Percentiles rank a stretch among this genome's conserved stretches.
These are phyloP conservation scores for Colletotrichum endophyticum DNA, from an alignment of 2,329 filamentous ascomycete genomes.

Conservation along the genomic window DNA sequence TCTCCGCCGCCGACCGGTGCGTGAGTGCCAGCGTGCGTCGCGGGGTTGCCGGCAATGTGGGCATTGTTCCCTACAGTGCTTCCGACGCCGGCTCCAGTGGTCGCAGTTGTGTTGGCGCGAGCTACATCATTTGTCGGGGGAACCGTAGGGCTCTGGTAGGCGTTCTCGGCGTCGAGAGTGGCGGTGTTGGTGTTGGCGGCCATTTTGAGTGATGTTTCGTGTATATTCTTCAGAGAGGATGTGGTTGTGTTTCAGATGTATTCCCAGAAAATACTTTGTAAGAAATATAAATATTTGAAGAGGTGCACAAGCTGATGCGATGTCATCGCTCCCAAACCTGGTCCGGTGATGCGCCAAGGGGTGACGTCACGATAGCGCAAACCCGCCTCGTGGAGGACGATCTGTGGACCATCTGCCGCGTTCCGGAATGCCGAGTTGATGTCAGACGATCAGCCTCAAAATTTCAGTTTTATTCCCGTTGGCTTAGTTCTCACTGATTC, in stretches of 20 bases:
- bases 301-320: not conserved
- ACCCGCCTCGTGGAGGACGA: not conserved
- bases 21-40: not conserved
- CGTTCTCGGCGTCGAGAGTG: not conserved
- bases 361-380: constrained; percentile 21
- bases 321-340: not conserved
- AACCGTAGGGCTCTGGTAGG: not conserved
- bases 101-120: not conserved
- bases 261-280: not conserved
- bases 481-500: no score
- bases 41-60: not conserved
- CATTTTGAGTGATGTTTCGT: not conserved
- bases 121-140: not conserved
- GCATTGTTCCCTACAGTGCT: not conserved
- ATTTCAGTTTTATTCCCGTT: not conserved
- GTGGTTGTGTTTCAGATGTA: not conserved
- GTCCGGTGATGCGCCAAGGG: constrained; percentile 9
- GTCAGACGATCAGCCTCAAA: not conserved
- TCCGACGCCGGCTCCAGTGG: not conserved
- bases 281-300: not conserved
- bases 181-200: constrained; percentile 7
- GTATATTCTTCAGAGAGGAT: no score
- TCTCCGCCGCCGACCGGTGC: constrained; percentile 1
- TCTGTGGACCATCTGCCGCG: not conserved
- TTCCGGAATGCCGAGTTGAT: not conserved